phyloP scores from a whole-genome alignment of 768 basidiomycete species.

The Boletus reticuloceps region DNA sequence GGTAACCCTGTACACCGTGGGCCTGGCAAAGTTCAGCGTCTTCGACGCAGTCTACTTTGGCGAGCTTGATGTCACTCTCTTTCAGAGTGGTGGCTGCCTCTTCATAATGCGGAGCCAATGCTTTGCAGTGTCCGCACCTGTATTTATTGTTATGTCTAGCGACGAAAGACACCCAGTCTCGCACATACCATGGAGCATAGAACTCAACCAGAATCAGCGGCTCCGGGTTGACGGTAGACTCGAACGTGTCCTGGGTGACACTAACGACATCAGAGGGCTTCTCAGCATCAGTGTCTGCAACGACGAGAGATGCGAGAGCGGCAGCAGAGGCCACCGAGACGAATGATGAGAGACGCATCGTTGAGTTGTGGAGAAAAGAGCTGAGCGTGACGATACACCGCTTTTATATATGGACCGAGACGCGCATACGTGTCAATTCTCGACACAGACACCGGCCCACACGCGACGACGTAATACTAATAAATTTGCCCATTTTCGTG shows the following conservation, averaged over 20 bases:
- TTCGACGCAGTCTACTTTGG: constrained; percentile 97
- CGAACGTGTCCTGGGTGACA: constrained; percentile 69
- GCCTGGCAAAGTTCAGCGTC: constrained; percentile 87
- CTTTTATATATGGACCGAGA: constrained; percentile 21
- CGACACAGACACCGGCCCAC: not conserved
- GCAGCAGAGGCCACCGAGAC: constrained; percentile 52
- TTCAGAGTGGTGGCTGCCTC: constrained; percentile 92
- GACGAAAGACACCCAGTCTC: not conserved
- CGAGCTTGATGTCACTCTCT: constrained; percentile 84
- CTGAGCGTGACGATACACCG: not conserved
- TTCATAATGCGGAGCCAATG: constrained; percentile 91
- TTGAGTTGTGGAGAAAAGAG: constrained; percentile 26
- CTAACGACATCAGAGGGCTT: constrained; percentile 73
- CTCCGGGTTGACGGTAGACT: constrained; percentile 60
- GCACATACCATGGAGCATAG: constrained; percentile 78
- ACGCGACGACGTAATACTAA: not conserved
- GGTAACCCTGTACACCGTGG: constrained; percentile 91
- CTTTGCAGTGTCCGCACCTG: constrained; percentile 96
- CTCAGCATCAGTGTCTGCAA: constrained; percentile 43
- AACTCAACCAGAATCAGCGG: constrained; percentile 89
- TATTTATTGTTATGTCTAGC: not conserved
- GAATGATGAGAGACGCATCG: constrained; percentile 62
- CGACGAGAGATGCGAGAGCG: constrained; percentile 51
- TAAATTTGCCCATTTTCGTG: no score
- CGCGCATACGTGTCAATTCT: constrained; percentile 32